Conservation (phyloP, 2,329 filamentous ascomycete genomes). For the Fusarium dimerum region DNA sequence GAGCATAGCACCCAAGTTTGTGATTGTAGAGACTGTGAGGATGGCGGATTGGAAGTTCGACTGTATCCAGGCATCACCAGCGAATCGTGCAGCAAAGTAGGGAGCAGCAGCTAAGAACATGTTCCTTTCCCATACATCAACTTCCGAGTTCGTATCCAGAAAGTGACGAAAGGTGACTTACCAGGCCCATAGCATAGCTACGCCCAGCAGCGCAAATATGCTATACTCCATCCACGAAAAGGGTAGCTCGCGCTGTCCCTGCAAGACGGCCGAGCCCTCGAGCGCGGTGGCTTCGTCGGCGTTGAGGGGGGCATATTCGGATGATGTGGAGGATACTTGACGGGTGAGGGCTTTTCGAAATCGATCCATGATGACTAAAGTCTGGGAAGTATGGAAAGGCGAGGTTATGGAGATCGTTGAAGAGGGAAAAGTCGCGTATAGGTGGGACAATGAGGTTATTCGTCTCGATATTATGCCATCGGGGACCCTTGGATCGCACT, state of each 20-base stretch:
- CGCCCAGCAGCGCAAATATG: slow-evolving; percentile 81
- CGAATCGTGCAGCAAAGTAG: slow-evolving; percentile 86
- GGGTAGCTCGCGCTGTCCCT: slow-evolving; percentile 43
- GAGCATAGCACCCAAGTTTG: slow-evolving; percentile 76
- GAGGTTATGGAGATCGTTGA: too few relatives aligned
- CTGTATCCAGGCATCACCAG: slow-evolving; percentile 67
- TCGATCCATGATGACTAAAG: slow-evolving; percentile 26
- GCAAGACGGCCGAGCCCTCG: slow-evolving; percentile 29
- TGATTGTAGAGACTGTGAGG: slow-evolving; percentile 80
- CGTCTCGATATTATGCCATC: too few relatives aligned
- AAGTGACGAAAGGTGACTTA: slow-evolving; percentile 44
- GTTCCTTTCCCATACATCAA: slow-evolving; percentile 62
- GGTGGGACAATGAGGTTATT: too few relatives aligned
- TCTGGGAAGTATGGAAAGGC: too few relatives aligned
- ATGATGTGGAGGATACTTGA: slow-evolving; percentile 21
- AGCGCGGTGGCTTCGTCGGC: slow-evolving; percentile 29
- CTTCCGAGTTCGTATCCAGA: neutral
- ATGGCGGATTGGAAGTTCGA: slow-evolving; percentile 89
- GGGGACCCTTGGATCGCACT: too few relatives aligned
- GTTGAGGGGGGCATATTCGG: slow-evolving; percentile 37
- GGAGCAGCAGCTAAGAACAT: slow-evolving; percentile 96
- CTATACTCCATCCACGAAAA: slow-evolving; percentile 88
- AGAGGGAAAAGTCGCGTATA: too few relatives aligned
- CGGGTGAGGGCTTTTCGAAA: slow-evolving; percentile 27
- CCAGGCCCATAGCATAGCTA: slow-evolving; percentile 98